Percentiles rank a stretch among this genome's conserved stretches.
phyloP scores from a whole-genome alignment of 257 asterid species.

The Rehmannia glutinosa region DNA sequence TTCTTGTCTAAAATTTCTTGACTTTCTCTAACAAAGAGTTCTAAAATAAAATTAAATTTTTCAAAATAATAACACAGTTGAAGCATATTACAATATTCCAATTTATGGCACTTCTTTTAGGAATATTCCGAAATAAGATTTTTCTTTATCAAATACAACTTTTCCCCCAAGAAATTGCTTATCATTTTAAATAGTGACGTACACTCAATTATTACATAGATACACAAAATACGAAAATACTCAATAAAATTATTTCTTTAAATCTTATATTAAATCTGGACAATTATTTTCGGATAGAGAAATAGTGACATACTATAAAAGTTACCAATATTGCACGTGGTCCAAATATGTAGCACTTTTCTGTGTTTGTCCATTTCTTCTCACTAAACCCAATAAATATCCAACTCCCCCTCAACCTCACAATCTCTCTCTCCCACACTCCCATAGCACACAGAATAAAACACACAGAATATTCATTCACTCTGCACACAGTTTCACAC shows the following conservation, averaged over 20 bases:
- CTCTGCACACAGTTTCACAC: not conserved
- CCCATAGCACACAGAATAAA: slow-evolving; percentile 4
- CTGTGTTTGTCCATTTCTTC: not conserved
- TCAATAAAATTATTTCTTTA: too few species aligned
- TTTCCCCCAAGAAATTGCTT: too few species aligned
- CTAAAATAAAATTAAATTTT: not conserved
- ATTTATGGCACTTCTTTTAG: too few species aligned
- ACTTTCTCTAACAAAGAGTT: not conserved
- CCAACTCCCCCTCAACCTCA: slow-evolving; percentile 16
- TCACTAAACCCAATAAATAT: slow-evolving; percentile 18
- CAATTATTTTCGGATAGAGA: too few species aligned
- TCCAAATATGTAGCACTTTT: not conserved
- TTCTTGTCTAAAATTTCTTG: not conserved
- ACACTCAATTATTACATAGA: too few species aligned
- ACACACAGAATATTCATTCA: not conserved
- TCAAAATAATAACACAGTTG: not conserved
- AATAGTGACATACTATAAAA: too few species aligned
- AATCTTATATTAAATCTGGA: too few species aligned
- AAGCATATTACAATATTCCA: too few species aligned
- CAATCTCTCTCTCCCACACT: slow-evolving; percentile 4
- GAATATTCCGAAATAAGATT: too few species aligned
- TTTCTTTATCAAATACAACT: too few species aligned
- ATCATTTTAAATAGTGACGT: too few species aligned
- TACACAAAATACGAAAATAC: too few species aligned
- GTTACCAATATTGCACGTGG: slow-evolving; percentile 20